phyloP scores from a whole-genome alignment of 148 eudicot species.

The Linanthus parryae region DNA sequence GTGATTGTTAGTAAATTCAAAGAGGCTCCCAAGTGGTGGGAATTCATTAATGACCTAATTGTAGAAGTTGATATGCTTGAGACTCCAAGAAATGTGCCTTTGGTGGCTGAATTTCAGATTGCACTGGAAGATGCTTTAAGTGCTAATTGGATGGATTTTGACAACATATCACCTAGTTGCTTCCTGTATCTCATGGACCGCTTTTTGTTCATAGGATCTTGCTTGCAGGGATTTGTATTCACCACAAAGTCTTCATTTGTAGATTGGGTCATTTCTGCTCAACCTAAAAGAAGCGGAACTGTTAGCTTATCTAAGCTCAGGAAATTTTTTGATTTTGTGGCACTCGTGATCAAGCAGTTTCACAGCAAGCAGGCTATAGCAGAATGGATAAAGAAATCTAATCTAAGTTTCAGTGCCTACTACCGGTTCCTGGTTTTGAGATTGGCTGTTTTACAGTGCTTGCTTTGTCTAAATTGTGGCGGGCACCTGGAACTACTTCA shows the following conservation, averaged over 20 bases:
- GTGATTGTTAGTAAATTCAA: slow-evolving; percentile 16
- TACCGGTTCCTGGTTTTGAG: not conserved
- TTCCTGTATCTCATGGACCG: slow-evolving; percentile 51
- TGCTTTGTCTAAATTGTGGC: not conserved
- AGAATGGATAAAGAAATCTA: slow-evolving; percentile 25
- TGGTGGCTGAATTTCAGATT: not conserved
- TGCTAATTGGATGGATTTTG: slow-evolving; percentile 7
- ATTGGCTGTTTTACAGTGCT: not conserved
- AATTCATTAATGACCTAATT: slow-evolving; percentile 15
- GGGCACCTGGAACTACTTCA: not conserved
- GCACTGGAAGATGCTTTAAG: slow-evolving; percentile 9
- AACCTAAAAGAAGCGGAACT: slow-evolving; percentile 1
- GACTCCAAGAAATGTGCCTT: not conserved
- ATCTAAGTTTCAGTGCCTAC: not conserved
- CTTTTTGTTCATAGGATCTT: slow-evolving; percentile 35
- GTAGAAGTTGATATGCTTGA: not conserved
- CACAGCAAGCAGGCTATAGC: slow-evolving; percentile 12
- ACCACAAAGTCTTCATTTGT: slow-evolving; percentile 32
- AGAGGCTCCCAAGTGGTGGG: slow-evolving; percentile 16
- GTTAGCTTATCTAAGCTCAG: not conserved
- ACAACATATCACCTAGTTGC: slow-evolving; percentile 32
- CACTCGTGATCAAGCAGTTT: slow-evolving; percentile 16
- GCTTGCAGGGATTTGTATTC: slow-evolving; percentile 16
- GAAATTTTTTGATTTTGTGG: slow-evolving; percentile 21
- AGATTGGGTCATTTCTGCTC: slow-evolving; percentile 19